Conservation (phyloP, 202 grass and related monocot species). For the Setaria viridis region DNA sequence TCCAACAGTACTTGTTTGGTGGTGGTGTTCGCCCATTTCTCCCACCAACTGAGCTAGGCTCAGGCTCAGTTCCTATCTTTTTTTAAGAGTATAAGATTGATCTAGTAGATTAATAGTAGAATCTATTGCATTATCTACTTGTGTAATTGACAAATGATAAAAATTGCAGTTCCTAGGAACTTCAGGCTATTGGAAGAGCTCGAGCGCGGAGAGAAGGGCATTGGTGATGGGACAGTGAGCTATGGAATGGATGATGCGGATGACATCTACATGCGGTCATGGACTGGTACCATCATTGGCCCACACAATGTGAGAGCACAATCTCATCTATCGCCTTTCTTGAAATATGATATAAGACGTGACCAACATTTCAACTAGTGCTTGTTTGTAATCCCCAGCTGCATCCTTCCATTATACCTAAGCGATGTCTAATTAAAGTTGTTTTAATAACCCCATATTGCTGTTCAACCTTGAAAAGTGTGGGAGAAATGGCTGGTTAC, state of each 20-base stretch:
- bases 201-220: constrained; percentile 73
- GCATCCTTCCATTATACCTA: neutral
- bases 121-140: neutral
- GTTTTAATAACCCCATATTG: neutral
- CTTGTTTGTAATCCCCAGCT: neutral
- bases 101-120: neutral
- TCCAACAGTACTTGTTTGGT: neutral
- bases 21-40: neutral
- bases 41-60: neutral
- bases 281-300: constrained; percentile 73
- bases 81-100: neutral
- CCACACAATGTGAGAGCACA: constrained; percentile 65
- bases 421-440: neutral
- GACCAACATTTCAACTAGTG: neutral
- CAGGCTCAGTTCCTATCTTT: neutral
- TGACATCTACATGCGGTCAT: constrained; percentile 76
- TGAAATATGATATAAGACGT: neutral
- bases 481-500: neutral
- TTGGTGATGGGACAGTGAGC: constrained; percentile 71
- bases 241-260: constrained; percentile 79
- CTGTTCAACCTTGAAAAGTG: neutral
- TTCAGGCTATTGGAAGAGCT: constrained; percentile 76
- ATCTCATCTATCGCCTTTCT: neutral
- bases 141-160: constrained; percentile 17
- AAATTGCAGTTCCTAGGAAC: constrained; percentile 63